Evolutionary conservation across 1,139 yeast genomes (phyloP).

Genomic region (Yamadazyma atlantica): DNA sequence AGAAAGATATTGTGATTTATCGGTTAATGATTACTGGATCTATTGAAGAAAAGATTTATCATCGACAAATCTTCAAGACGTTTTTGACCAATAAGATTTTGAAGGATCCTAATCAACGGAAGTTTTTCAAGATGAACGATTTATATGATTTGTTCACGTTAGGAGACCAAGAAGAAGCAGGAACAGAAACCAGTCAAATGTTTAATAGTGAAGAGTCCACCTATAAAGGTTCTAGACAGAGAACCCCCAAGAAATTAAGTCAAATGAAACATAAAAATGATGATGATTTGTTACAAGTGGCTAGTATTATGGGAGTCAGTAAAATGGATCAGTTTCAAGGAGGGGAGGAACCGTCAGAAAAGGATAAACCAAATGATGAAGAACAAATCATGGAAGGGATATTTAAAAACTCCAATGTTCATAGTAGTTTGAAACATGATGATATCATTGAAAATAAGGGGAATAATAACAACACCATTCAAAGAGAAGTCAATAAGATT

Average conservation of each 20-base stretch:
- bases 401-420: slow-evolving; percentile 71
- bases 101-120: slow-evolving; percentile 91
- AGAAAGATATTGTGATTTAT: slow-evolving; percentile 88
- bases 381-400: slow-evolving; percentile 71
- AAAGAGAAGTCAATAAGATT: slow-evolving; percentile 72
- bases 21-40: slow-evolving; percentile 93
- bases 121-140: slow-evolving; percentile 91
- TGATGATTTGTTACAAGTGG: slow-evolving; percentile 58
- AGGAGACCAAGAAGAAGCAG: slow-evolving; percentile 70
- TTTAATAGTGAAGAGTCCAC: slow-evolving; percentile 52
- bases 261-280: slow-evolving; percentile 26
- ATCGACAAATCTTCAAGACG: slow-evolving; percentile 94
- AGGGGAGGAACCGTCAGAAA: slow-evolving; percentile 26
- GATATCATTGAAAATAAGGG: slow-evolving; percentile 59
- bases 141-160: slow-evolving; percentile 84
- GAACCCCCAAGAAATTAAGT: not conserved
- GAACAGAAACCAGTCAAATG: slow-evolving; percentile 65
- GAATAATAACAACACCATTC: slow-evolving; percentile 47
- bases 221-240: slow-evolving; percentile 24
- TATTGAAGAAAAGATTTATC: slow-evolving; percentile 94
- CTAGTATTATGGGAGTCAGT: slow-evolving; percentile 54
- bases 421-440: slow-evolving; percentile 77
- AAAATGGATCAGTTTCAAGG: slow-evolving; percentile 48
- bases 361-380: slow-evolving; percentile 28
- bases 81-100: slow-evolving; percentile 89